Evolutionary conservation across 2,329 filamentous ascomycete genomes (phyloP).

Genomic region (Penicillium sp.): DNA sequence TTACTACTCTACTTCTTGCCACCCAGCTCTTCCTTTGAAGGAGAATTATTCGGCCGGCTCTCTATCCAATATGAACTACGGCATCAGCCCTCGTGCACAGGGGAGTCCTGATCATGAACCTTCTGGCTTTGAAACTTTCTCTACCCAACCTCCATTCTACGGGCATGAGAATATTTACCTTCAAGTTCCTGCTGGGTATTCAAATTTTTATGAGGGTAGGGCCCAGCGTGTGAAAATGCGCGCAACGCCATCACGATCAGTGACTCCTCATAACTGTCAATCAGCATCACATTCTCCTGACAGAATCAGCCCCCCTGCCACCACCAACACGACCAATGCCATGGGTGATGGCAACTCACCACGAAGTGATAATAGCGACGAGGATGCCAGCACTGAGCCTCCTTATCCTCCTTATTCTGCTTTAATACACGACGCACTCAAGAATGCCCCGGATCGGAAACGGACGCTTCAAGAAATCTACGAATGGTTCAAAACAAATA

Average conservation of each 20-base stretch:
- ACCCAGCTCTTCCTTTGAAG: neutral
- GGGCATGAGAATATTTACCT: neutral
- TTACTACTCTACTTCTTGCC: neutral
- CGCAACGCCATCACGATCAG: conserved; percentile 24
- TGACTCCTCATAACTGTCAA: conserved; percentile 25
- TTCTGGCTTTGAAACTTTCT: conserved; percentile 5
- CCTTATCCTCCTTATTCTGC: conserved; percentile 86
- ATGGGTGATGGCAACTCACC: conserved; percentile 29
- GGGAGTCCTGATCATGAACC: neutral
- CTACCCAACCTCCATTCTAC: conserved; percentile 1
- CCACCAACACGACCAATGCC: conserved; percentile 4
- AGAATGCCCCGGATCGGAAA: conserved; percentile 66
- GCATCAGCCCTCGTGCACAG: neutral
- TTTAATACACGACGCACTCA: conserved; percentile 77
- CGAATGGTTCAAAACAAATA: conserved; percentile 83
- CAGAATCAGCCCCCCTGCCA: conserved; percentile 14
- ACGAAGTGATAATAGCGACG: conserved; percentile 24
- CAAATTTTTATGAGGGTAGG: conserved; percentile 11
- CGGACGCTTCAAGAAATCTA: conserved; percentile 89
- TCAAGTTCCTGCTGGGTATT: neutral
- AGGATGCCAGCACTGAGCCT: conserved; percentile 51
- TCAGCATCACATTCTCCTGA: conserved; percentile 19
- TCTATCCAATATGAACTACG: neutral
- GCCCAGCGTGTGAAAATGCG: conserved; percentile 12
- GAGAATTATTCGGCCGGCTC: neutral